phyloP scores from a whole-genome alignment of 768 basidiomycete genomes.

The Lactarius vividus region DNA sequence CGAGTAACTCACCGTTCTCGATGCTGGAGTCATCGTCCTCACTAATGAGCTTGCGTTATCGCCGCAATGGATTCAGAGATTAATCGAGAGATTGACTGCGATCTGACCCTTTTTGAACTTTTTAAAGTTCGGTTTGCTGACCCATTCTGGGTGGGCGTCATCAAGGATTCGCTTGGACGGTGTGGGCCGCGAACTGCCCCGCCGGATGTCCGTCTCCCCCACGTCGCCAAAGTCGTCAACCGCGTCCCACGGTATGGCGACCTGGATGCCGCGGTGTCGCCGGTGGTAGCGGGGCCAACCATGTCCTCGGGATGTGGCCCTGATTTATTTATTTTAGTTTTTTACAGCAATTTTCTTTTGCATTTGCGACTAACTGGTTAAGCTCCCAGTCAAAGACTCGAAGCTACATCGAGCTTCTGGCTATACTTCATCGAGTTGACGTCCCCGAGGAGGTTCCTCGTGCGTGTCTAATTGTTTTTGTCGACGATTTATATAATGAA shows the following conservation, averaged over 20 bases:
- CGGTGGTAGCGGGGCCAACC: conserved; percentile 36
- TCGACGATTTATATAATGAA: neutral
- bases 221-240: conserved; percentile 64
- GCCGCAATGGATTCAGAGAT: neutral
- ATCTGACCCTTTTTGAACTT: conserved; percentile 49
- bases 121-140: conserved; percentile 54
- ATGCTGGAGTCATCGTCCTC: conserved; percentile 54
- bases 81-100: too few relatives aligned
- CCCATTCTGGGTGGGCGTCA: conserved; percentile 35
- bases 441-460: conserved; percentile 34
- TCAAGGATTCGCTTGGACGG: neutral
- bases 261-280: neutral
- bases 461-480: conserved; percentile 43
- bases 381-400: conserved; percentile 52
- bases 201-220: conserved; percentile 52
- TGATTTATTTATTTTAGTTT: neutral
- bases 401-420: conserved; percentile 47
- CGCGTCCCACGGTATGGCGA: conserved; percentile 51
- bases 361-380: conserved; percentile 58
- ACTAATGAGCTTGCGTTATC: conserved; percentile 16
- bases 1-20: conserved; percentile 43
- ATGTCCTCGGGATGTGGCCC: neutral
- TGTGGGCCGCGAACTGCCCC: conserved; percentile 20
- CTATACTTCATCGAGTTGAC: conserved; percentile 64
- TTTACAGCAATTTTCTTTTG: conserved; percentile 15